Base-by-base conservation (phyloP, 2,329 filamentous ascomycete genomes). In the Fusarium mundagurra region DNA sequence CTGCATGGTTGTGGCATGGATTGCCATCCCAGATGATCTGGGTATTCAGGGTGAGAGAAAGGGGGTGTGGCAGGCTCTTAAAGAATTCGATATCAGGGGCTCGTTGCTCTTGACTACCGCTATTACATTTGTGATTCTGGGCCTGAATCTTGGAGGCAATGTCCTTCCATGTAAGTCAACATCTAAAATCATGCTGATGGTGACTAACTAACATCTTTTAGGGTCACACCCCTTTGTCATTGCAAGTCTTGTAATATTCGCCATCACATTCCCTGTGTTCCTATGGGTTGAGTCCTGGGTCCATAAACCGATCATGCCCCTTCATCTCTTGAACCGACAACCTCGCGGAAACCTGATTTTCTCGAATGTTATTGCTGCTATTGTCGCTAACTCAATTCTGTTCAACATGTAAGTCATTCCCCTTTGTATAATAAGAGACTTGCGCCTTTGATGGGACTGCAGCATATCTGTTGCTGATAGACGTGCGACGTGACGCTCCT, bases 131-230 rank as follows among this genome's bases (percentile, higher is more conserved):
- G 80, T 91, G 24, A 90, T 92, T 58, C 82, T 92, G 10, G 89
- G 88, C 6, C 77, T 92, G 73, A 92, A 87, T 64, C 84, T 92
- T 6, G 90, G 90, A 55, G 90, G 90, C n/a, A 92, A 92, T 65
- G 82, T 91, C 9, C 80, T 90, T n/a, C 85, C 88, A 16, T 92
- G 86, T 86, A 82, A 83, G 85, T 80, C n/a, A 10, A 43, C 6
- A 38, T 6, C 7, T 12, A 24, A 8, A 20, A 6, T 7, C 8
- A 14, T 11, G 14, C 17, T 6, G 14, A 27, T 17, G 10, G 24
- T 11, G 14, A 61, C 71, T 80, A 18, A 61, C 71, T 78, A n/a
- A 76, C 61, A 55, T 36, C 18, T 29, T 13, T 5, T 53, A 87
- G 85, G 90, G 90, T 85, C 86, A 1, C 89, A 92, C 74, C 89